Base-by-base conservation (phyloP, 352 stramenopile genomes). In the Phytophthora tubulina region DNA sequence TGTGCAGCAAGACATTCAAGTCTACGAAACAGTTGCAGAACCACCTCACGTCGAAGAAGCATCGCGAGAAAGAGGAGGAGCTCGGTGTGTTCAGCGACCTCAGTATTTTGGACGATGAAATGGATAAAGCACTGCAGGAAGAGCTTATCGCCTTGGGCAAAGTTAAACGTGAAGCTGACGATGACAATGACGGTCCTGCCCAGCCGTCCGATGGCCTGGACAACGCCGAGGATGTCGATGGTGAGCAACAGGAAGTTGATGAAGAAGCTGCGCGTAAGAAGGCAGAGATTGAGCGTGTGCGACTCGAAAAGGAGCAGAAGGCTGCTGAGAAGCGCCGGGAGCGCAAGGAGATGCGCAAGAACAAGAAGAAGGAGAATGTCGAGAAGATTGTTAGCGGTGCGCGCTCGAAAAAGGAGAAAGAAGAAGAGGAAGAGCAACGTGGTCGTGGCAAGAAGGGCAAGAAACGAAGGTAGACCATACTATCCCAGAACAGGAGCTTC, bases 1-100 rank as follows among this genome's bases (percentile, higher is more conserved):
- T 96, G 57, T 96, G 89, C 68, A 87, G 78, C 65, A 95, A 96
- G 69, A 86, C 77, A 4, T 96, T 96, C 76, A 95, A 93, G 78
- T 94, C 88, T 6, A 63, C 79, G 31, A 95, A 95, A 67, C 89
- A 96, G 66, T 75, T 95, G 21, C 69, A 90, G 44, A 95, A 94
- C 66, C 88, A 96, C 63, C 59, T 95, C 1, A 81, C 69, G 31
- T 94, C 86, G 4, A 96, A 94, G 50, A 96, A 95, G 56, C 89
- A 96, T 55, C 84, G 81, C 30, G 89, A 94, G 21, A 90, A 84
- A 67, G 88, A 94, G 59, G 44, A 83, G 10, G 81, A 92, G 35
- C 71, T 95, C n/a, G 85, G 86, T n/a, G 68, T 93, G 3, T 77
- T 79, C 32, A 79, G 72, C 15, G 82, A 92, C 33, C 80, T 88